Conservation (phyloP, 805 yeast species). For the Metschnikowia matae region DNA sequence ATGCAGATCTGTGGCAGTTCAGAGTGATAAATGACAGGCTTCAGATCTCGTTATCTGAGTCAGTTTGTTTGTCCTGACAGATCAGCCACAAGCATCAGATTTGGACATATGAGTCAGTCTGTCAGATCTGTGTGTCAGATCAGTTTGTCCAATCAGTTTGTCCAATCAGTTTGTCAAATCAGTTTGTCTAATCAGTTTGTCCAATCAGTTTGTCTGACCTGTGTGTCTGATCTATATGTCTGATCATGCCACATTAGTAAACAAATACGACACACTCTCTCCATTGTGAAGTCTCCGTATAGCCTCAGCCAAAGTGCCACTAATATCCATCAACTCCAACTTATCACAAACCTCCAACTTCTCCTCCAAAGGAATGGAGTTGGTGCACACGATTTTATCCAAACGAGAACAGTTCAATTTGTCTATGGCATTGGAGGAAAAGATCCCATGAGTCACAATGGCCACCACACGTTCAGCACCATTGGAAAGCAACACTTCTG, state of each 20-base stretch:
- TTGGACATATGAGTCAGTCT: too few species aligned
- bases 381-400: slow-evolving; percentile 80
- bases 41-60: too few species aligned
- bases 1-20: too few species aligned
- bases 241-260: slow-evolving; percentile 49
- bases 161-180: too few species aligned
- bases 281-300: slow-evolving; percentile 94
- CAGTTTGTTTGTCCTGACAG: too few species aligned
- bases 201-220: too few species aligned
- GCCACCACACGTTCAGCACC: slow-evolving; percentile 87
- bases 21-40: too few species aligned
- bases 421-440: slow-evolving; percentile 78
- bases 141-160: too few species aligned
- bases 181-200: too few species aligned
- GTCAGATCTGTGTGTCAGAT: too few species aligned
- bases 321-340: slow-evolving; percentile 77
- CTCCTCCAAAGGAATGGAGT: slow-evolving; percentile 81
- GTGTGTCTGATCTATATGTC: too few species aligned
- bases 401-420: slow-evolving; percentile 66
- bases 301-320: slow-evolving; percentile 88
- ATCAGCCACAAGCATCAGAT: too few species aligned
- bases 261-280: slow-evolving; percentile 85
- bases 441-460: slow-evolving; percentile 92
- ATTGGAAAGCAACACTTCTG: slow-evolving; percentile 74
- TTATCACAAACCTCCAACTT: slow-evolving; percentile 57